Percentiles rank a stretch among this genome's conserved stretches.
Evolutionary conservation across 2,329 filamentous ascomycete genomes (phyloP).

Genomic region (Aspergillus novoparasiticus): DNA sequence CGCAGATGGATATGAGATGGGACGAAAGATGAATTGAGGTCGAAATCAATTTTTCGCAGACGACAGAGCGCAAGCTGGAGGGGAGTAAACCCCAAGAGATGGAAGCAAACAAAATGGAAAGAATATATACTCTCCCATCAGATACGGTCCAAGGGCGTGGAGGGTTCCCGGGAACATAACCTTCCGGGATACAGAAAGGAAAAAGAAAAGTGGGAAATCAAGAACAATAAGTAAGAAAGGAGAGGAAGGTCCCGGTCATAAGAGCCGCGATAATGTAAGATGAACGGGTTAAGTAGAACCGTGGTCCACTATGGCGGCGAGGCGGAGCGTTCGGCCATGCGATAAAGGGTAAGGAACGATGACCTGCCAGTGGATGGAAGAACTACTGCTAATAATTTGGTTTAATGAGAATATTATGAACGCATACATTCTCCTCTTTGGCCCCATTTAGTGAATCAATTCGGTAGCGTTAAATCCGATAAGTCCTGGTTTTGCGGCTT

Average conservation of each 20-base stretch:
- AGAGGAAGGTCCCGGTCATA: conserved; percentile 1
- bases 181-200: conserved; percentile 4
- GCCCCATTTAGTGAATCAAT: background rate
- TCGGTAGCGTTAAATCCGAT: background rate
- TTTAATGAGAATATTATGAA: background rate
- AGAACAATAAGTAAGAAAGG: conserved; percentile 5
- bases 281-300: conserved; percentile 9
- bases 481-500: background rate
- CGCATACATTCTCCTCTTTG: background rate
- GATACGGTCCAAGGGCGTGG: conserved; percentile 15
- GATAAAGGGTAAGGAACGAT: conserved; percentile 4
- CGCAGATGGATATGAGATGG: background rate
- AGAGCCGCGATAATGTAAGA: conserved; percentile 11
- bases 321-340: conserved; percentile 17
- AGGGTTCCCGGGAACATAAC: conserved; percentile 26
- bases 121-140: conserved; percentile 30
- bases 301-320: conserved; percentile 21
- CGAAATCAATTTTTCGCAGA: conserved; percentile 8
- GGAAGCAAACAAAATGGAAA: conserved; percentile 27
- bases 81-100: conserved; percentile 18
- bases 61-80: conserved; percentile 17
- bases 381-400: background rate
- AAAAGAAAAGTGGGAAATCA: conserved; percentile 9
- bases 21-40: conserved; percentile 1
- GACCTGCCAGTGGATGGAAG: background rate